These are phyloP conservation scores for Pisolithus sp. DNA, from an alignment of 768 basidiomycete species.

Conservation along the genomic window DNA sequence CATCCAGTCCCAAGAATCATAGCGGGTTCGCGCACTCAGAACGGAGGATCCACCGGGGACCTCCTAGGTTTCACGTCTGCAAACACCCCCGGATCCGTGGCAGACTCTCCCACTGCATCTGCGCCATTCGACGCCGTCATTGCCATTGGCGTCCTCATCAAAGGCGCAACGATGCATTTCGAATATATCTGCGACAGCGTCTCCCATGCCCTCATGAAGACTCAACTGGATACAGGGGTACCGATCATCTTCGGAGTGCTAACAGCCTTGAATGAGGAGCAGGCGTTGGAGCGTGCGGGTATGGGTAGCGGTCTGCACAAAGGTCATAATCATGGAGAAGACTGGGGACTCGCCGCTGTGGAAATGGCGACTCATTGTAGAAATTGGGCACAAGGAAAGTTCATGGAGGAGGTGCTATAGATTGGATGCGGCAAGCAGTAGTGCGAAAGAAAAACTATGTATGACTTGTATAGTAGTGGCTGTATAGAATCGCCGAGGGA, in stretches of 20 bases:
- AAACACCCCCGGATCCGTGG: slow-evolving; percentile 17
- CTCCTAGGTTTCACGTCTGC: slow-evolving; percentile 49
- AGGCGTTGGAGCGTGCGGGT: slow-evolving; percentile 93
- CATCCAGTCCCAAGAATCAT: slow-evolving; percentile 58
- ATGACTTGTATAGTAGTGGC: not conserved
- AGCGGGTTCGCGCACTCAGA: slow-evolving; percentile 78
- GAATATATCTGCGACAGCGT: slow-evolving; percentile 97
- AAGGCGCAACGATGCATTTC: slow-evolving; percentile 98
- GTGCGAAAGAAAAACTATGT: not conserved
- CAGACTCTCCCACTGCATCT: slow-evolving; percentile 46
- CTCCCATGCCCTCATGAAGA: slow-evolving; percentile 88
- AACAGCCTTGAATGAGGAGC: slow-evolving; percentile 87
- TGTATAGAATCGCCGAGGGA: not conserved
- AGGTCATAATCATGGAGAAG: slow-evolving; percentile 96
- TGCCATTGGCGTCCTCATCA: slow-evolving; percentile 97
- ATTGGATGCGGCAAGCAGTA: not conserved
- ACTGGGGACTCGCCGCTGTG: slow-evolving; percentile 95
- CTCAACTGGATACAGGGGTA: slow-evolving; percentile 88
- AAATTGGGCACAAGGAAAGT: slow-evolving; percentile 67
- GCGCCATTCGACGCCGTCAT: slow-evolving; percentile 92
- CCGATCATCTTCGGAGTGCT: slow-evolving; percentile 97
- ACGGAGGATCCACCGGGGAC: slow-evolving; percentile 71
- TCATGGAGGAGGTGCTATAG: slow-evolving; percentile 16
- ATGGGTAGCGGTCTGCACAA: slow-evolving; percentile 60
- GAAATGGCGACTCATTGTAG: slow-evolving; percentile 75